phyloP scores from a whole-genome alignment of 768 basidiomycete genomes.

The Dictyophora rubrovolvata region DNA sequence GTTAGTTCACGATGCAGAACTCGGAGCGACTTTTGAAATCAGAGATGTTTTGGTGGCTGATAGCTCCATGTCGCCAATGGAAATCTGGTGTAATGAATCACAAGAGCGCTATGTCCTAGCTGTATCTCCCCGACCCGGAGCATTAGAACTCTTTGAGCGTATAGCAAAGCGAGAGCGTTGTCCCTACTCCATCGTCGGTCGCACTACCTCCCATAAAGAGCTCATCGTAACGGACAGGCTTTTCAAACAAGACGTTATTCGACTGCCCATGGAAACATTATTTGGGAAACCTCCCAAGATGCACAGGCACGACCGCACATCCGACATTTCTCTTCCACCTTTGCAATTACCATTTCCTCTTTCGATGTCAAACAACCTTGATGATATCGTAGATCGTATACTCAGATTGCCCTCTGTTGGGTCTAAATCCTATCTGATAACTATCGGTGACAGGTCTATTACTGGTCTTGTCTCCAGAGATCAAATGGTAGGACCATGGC shows the following conservation, averaged over 20 bases:
- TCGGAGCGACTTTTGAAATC: conserved; percentile 90
- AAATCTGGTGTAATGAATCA: conserved; percentile 99
- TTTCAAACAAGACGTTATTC: conserved; percentile 68
- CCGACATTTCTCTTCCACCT: conserved; percentile 27
- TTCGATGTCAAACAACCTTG: conserved; percentile 38
- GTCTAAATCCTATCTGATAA: conserved; percentile 96
- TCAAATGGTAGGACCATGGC: conserved; percentile 99
- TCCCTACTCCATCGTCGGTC: conserved; percentile 87
- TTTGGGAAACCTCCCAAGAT: conserved; percentile 96
- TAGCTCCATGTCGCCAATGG: conserved; percentile 94
- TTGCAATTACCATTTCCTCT: conserved; percentile 53
- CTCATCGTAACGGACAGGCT: conserved; percentile 86
- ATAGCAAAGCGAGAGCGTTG: conserved; percentile 86
- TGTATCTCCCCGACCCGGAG: conserved; percentile 44
- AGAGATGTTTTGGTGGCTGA: conserved; percentile 89
- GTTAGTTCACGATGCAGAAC: conserved; percentile 88
- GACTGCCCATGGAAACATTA: conserved; percentile 86
- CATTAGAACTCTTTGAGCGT: conserved; percentile 51
- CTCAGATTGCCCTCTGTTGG: conserved; percentile 87
- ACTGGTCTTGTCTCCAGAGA: conserved; percentile 92
- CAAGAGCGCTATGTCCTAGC: conserved; percentile 98
- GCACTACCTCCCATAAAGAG: conserved; percentile 71
- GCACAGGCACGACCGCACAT: conserved; percentile 57
- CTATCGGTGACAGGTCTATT: conserved; percentile 91
- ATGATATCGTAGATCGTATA: conserved; percentile 65